Conservation (phyloP, 768 basidiomycete genomes). For the Agaricus subrufescens region DNA sequence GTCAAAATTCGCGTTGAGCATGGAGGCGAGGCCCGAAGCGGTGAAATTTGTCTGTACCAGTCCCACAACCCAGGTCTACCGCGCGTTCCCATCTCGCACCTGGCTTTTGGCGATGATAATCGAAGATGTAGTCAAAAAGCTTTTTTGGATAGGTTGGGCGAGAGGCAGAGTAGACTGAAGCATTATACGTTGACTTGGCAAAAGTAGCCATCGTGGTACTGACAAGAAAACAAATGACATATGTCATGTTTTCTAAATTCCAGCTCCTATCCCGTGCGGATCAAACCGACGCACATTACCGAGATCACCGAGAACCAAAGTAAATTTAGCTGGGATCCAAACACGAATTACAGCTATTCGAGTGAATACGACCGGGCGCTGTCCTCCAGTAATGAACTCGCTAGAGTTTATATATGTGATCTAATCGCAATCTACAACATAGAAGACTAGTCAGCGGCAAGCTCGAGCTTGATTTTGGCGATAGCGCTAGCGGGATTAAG, state of each 20-base stretch:
- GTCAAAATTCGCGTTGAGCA: not conserved
- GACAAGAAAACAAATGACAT: not conserved
- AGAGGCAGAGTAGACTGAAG: constrained; percentile 58
- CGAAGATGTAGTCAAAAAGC: constrained; percentile 59
- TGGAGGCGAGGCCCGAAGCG: too few relatives aligned
- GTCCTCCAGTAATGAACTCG: not conserved
- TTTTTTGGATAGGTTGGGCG: constrained; percentile 70
- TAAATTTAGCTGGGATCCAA: too few relatives aligned
- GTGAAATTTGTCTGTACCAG: constrained; percentile 40
- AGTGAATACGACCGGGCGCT: too few relatives aligned
- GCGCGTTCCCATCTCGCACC: constrained; percentile 47
- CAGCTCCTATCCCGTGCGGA: too few relatives aligned
- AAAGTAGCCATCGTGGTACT: constrained; percentile 63
- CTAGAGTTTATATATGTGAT: not conserved
- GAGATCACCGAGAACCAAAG: too few relatives aligned
- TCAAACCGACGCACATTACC: too few relatives aligned
- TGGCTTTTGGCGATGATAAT: constrained; percentile 41
- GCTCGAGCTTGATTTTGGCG: constrained; percentile 89
- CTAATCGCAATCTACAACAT: not conserved
- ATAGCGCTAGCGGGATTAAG: constrained; percentile 91
- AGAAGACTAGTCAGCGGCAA: constrained; percentile 54
- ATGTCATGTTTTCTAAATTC: not conserved
- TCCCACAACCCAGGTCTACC: constrained; percentile 80
- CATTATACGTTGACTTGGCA: constrained; percentile 64
- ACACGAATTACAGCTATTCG: too few relatives aligned